A percentile compares a stretch with the other conserved stretches of the same genome.
phyloP scores from a whole-genome alignment of 257 asterid species.

The Anisodus tanguticus region DNA sequence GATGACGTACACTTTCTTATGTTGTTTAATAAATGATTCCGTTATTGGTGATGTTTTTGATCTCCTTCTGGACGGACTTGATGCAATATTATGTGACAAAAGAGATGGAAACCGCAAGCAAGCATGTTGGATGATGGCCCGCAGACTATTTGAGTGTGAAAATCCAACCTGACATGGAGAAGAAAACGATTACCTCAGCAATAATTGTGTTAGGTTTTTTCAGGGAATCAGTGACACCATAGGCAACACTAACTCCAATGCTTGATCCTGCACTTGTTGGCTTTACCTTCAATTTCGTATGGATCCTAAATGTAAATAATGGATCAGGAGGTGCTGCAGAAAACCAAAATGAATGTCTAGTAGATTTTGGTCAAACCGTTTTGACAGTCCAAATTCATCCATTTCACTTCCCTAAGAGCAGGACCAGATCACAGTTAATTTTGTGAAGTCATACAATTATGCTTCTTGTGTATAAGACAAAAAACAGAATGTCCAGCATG shows the following conservation, averaged over 20 bases:
- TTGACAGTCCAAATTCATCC: constrained; percentile 55
- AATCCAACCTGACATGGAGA: constrained; percentile 69
- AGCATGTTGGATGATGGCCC: constrained; percentile 77
- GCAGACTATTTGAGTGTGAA: constrained; percentile 84
- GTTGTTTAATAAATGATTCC: constrained; percentile 38
- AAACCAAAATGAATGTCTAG: constrained; percentile 45
- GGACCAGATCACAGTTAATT: constrained; percentile 27
- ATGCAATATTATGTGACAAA: constrained; percentile 43
- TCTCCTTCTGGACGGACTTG: constrained; percentile 47
- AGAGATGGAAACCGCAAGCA: constrained; percentile 80
- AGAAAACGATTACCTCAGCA: constrained; percentile 61
- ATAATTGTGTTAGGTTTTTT: constrained; percentile 66
- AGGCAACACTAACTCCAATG: constrained; percentile 89
- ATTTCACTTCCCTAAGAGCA: constrained; percentile 59
- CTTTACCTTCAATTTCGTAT: constrained; percentile 64
- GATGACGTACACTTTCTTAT: constrained; percentile 68
- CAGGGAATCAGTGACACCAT: constrained; percentile 82
- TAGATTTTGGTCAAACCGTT: constrained; percentile 64
- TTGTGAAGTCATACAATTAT: neutral
- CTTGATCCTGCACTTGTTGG: constrained; percentile 94
- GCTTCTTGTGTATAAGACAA: neutral
- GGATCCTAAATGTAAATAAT: neutral
- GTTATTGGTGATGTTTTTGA: constrained; percentile 42
- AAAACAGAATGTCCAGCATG: constrained; percentile 24
- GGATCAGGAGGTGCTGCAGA: constrained; percentile 26